A percentile compares a stretch with the other conserved stretches of the same genome.
Evolutionary conservation across 306 rosid species (phyloP).

Genomic region (Mimosa bimucronata): DNA sequence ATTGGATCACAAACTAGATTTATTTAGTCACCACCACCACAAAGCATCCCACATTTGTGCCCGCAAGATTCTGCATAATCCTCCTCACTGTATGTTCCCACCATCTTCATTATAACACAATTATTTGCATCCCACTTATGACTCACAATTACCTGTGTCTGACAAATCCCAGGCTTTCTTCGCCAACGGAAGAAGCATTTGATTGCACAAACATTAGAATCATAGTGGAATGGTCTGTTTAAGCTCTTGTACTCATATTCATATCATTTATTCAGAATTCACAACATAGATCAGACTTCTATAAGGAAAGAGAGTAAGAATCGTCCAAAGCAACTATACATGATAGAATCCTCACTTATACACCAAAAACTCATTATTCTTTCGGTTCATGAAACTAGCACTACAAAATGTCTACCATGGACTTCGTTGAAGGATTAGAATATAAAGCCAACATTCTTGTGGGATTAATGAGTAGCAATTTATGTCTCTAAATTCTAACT

Average conservation of each 20-base stretch:
- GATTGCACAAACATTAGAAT: no score
- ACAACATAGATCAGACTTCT: no score
- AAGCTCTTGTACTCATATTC: no score
- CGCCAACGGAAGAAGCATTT: neutral
- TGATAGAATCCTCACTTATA: neutral
- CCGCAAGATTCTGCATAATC: neutral
- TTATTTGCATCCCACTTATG: conserved; percentile 35
- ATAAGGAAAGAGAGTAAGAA: no score
- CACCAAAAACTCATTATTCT: neutral
- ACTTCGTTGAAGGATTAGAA: neutral
- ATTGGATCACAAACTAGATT: no score
- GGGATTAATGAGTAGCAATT: neutral
- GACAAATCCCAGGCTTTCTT: neutral
- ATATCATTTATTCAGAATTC: no score
- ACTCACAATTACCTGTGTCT: neutral
- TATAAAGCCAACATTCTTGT: neutral
- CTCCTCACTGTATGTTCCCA: neutral
- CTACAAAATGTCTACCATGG: neutral
- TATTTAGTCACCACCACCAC: conserved; percentile 1
- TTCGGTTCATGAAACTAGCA: neutral
- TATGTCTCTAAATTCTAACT: neutral
- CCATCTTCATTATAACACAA: neutral
- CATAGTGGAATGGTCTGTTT: no score
- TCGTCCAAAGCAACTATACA: no score
- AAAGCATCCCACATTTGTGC: neutral